These are phyloP conservation scores for Flueggea neowawraea DNA, from an alignment of 441 rosid genomes.

Conservation along the genomic window DNA sequence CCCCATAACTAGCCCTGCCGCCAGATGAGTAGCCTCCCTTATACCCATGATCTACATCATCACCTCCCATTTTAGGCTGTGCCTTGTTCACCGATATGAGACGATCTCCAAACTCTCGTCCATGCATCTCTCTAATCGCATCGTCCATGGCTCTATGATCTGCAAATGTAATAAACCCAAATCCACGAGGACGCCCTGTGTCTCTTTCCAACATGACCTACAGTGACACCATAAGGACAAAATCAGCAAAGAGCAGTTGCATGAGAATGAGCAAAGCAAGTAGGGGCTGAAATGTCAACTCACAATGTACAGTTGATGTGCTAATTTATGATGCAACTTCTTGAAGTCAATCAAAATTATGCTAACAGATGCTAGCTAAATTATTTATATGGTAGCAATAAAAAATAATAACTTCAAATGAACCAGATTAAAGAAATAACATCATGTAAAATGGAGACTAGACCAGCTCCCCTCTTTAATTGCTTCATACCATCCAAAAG, in stretches of 20 bases:
- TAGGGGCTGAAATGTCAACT: slow-evolving; percentile 13
- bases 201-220: slow-evolving; percentile 98
- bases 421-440: no score
- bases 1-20: slow-evolving; percentile 65
- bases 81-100: slow-evolving; percentile 96
- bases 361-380: background rate
- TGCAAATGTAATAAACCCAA: no score
- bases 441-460: no score
- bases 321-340: no score
- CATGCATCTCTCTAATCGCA: slow-evolving; percentile 95
- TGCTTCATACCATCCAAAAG: no score
- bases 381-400: no score
- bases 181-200: slow-evolving; percentile 93
- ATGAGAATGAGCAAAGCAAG: slow-evolving; percentile 4
- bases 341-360: background rate
- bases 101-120: slow-evolving; percentile 89
- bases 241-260: slow-evolving; percentile 22
- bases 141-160: slow-evolving; percentile 97
- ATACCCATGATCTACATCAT: slow-evolving; percentile 67
- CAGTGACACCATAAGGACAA: slow-evolving; percentile 37
- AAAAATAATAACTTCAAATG: no score
- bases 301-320: background rate
- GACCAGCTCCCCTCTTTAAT: no score
- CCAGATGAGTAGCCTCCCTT: slow-evolving; percentile 72
- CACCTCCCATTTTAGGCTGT: slow-evolving; percentile 78